Evolutionary conservation across 2,329 filamentous ascomycete genomes (phyloP).

Genomic region (Trichoderma atroviride): DNA sequence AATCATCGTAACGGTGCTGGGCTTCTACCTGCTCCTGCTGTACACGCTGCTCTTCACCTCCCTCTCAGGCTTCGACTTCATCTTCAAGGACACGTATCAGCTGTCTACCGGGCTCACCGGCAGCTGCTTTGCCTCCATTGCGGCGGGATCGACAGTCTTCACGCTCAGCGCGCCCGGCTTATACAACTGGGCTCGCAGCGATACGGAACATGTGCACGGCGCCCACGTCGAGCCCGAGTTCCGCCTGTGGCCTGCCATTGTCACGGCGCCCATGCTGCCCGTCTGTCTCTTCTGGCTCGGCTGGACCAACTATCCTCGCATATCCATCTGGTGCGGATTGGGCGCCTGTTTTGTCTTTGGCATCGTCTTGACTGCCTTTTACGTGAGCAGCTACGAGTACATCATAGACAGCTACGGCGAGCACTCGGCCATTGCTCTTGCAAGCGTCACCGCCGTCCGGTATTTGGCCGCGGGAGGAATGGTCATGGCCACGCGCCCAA

Average conservation of each 20-base stretch:
- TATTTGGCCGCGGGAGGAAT: slow-evolving; percentile 2
- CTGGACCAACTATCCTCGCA: slow-evolving; percentile 50
- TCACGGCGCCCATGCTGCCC: slow-evolving; percentile 52
- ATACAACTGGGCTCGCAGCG: slow-evolving; percentile 47
- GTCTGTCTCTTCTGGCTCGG: slow-evolving; percentile 61
- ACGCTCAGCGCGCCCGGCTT: slow-evolving; percentile 48
- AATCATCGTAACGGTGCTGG: slow-evolving; percentile 48
- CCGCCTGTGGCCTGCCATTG: slow-evolving; percentile 56
- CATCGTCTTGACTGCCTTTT: slow-evolving; percentile 52
- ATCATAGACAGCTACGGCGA: slow-evolving; percentile 60
- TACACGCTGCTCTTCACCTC: slow-evolving; percentile 50
- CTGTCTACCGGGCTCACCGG: slow-evolving; percentile 49
- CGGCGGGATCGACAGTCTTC: slow-evolving; percentile 43
- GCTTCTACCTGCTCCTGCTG: slow-evolving; percentile 51
- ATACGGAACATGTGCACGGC: slow-evolving; percentile 46
- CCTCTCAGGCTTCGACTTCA: slow-evolving; percentile 54
- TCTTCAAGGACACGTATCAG: slow-evolving; percentile 53
- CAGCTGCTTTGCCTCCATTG: slow-evolving; percentile 51
- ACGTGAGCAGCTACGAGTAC: slow-evolving; percentile 57
- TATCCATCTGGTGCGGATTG: slow-evolving; percentile 54
- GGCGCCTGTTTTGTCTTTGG: slow-evolving; percentile 56
- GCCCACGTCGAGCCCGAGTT: slow-evolving; percentile 53
- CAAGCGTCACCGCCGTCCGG: slow-evolving; percentile 1
- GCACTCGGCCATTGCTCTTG: slow-evolving; percentile 44
- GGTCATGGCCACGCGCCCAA: slow-evolving; percentile 8